A percentile compares a stretch with the other conserved stretches of the same genome.
Evolutionary conservation across 768 basidiomycete species (phyloP).

Genomic region (Coprinopsis cinerea): DNA sequence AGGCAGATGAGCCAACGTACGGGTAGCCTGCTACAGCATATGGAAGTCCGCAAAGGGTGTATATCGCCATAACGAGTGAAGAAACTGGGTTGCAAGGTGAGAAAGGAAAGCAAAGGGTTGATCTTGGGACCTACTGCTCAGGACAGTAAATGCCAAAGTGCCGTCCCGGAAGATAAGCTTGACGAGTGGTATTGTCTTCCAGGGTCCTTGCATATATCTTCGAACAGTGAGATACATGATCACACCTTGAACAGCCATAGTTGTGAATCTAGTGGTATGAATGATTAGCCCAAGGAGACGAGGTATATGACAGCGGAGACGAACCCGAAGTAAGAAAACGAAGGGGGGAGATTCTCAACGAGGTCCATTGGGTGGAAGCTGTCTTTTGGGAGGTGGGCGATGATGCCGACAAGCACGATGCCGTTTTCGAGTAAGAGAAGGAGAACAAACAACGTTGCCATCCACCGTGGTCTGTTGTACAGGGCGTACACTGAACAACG

Average conservation of each 20-base stretch:
- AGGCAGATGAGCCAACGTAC: conserved; percentile 12
- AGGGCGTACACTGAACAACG: conserved; percentile 23
- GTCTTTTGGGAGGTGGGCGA: conserved; percentile 11
- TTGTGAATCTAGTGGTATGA: conserved; percentile 13
- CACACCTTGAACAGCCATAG: conserved; percentile 16
- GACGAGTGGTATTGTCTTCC: conserved; percentile 19
- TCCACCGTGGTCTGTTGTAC: conserved; percentile 19
- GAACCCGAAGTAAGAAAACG: conserved; percentile 22
- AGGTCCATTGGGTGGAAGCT: conserved; percentile 13
- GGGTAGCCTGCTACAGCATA: conserved; percentile 19
- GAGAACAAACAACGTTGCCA: conserved; percentile 16
- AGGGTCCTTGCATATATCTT: conserved; percentile 16
- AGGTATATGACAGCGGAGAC: background rate
- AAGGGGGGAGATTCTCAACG: conserved; percentile 15
- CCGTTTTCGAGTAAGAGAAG: conserved; percentile 17
- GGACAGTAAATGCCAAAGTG: conserved; percentile 17
- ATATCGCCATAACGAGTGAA: conserved; percentile 14
- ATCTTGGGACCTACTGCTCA: conserved; percentile 19
- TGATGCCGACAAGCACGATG: conserved; percentile 15
- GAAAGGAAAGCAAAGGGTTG: too few species aligned
- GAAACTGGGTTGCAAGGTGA: conserved; percentile 14
- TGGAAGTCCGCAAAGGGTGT: conserved; percentile 13
- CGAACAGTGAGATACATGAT: conserved; percentile 16
- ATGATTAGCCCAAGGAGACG: too few species aligned
- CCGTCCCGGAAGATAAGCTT: conserved; percentile 22